Evolutionary conservation across 495 filamentous ascomycete species (phyloP).

Genomic region (Aspergillus baeticus): DNA sequence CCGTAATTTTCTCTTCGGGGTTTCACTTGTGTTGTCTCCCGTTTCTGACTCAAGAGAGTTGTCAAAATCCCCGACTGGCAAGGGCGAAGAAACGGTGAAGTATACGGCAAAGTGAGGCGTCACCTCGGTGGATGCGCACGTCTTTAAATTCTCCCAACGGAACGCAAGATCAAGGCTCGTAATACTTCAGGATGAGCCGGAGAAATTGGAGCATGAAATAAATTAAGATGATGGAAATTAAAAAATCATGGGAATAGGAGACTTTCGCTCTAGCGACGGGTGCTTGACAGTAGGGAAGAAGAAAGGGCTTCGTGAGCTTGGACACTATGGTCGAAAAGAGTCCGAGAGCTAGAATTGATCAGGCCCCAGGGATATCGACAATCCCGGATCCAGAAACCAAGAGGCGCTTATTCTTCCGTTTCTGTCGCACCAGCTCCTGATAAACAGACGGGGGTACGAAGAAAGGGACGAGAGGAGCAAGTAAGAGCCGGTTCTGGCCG

Average conservation of each 20-base stretch:
- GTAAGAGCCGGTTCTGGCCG: background rate
- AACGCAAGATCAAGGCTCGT: background rate
- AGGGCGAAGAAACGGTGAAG: conserved; percentile 25
- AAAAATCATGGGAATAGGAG: conserved; percentile 5
- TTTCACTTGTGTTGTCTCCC: conserved; percentile 7
- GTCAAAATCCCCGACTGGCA: conserved; percentile 9
- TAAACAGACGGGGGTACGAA: background rate
- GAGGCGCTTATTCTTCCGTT: background rate
- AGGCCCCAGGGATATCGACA: background rate
- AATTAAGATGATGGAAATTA: background rate
- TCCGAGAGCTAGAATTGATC: background rate
- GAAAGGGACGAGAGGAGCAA: conserved; percentile 3
- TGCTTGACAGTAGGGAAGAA: background rate
- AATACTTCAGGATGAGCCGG: background rate
- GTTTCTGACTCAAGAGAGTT: background rate
- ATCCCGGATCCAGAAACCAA: background rate
- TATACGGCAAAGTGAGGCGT: conserved; percentile 33
- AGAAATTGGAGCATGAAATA: conserved; percentile 1
- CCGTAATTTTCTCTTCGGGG: conserved; percentile 10
- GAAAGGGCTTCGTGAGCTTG: background rate
- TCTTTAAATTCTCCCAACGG: background rate
- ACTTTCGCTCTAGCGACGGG: conserved; percentile 9
- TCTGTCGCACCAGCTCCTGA: background rate
- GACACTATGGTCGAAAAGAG: background rate
- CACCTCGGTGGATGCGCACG: conserved; percentile 19